phyloP scores from a whole-genome alignment of 179 eudicot species.

The Actinidia chinensis region DNA sequence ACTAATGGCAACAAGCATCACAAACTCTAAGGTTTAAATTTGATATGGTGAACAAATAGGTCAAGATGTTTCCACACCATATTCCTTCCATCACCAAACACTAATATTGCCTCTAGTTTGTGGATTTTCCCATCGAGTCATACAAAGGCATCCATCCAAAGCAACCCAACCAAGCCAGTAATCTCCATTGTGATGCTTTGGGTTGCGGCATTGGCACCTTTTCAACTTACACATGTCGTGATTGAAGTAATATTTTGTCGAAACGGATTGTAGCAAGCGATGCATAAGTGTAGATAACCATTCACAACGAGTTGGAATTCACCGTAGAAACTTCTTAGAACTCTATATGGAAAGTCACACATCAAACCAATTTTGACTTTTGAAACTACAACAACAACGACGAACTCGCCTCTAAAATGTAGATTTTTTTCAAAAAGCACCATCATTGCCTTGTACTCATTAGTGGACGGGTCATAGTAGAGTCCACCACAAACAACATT shows the following conservation, averaged over 20 bases:
- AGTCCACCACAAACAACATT: neutral
- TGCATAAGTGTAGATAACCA: neutral
- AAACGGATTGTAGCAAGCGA: neutral
- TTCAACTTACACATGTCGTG: neutral
- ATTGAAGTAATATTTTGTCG: neutral
- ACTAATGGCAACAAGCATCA: too few species aligned
- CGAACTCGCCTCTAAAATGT: neutral
- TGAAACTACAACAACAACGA: neutral
- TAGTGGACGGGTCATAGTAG: neutral
- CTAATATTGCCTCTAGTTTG: too few species aligned
- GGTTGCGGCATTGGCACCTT: neutral
- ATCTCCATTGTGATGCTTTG: neutral
- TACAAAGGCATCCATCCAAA: slow-evolving; percentile 7
- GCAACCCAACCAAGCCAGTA: neutral
- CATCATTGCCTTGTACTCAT: neutral
- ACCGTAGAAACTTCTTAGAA: neutral
- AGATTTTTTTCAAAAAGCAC: too few species aligned
- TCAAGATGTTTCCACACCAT: too few species aligned
- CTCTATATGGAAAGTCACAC: neutral
- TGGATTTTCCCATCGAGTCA: neutral
- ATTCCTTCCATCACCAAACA: too few species aligned
- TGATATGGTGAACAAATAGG: too few species aligned
- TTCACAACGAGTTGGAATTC: neutral
- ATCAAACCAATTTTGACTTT: neutral
- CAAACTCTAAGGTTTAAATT: too few species aligned